Conservation (phyloP, 2,329 filamentous ascomycete genomes). For the Arthrobotrys entomopaga region DNA sequence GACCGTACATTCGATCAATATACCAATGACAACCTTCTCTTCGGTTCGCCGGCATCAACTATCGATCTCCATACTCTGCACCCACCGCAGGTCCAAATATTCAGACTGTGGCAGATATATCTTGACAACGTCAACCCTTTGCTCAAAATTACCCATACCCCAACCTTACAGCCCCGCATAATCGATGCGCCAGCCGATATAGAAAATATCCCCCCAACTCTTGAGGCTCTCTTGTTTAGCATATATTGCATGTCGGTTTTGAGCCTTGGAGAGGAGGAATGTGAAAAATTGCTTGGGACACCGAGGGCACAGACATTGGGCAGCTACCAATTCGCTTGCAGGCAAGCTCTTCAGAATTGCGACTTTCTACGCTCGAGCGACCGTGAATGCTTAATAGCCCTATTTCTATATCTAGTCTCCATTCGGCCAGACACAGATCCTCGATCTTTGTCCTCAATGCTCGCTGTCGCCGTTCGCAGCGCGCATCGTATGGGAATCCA, state of each 20-base stretch:
- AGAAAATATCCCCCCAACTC: conserved; percentile 64
- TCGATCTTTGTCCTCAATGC: conserved; percentile 71
- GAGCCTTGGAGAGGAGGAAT: conserved; percentile 70
- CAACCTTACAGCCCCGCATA: conserved; percentile 73
- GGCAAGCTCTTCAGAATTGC: conserved; percentile 74
- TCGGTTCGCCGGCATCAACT: conserved; percentile 64
- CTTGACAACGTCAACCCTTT: conserved; percentile 79
- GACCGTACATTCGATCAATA: conserved; percentile 61
- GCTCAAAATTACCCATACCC: conserved; percentile 77
- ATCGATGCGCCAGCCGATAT: conserved; percentile 72
- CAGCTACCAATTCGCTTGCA: conserved; percentile 69
- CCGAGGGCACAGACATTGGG: conserved; percentile 66
- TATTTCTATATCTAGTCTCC: conserved; percentile 71
- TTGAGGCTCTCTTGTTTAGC: conserved; percentile 76
- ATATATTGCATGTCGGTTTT: conserved; percentile 71
- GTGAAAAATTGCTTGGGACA: conserved; percentile 66
- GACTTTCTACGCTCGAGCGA: conserved; percentile 73
- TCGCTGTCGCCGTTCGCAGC: conserved; percentile 70
- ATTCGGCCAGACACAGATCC: conserved; percentile 65
- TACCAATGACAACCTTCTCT: conserved; percentile 66
- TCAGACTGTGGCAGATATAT: conserved; percentile 78
- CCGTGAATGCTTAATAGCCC: conserved; percentile 74
- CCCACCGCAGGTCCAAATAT: conserved; percentile 73
- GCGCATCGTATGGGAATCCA: conserved; percentile 72
- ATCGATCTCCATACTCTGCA: conserved; percentile 68